Evolutionary conservation across 768 basidiomycete genomes (phyloP), one percentile per base, ranked within the genome.

Genomic region (Auriscalpium orientale): DNA sequence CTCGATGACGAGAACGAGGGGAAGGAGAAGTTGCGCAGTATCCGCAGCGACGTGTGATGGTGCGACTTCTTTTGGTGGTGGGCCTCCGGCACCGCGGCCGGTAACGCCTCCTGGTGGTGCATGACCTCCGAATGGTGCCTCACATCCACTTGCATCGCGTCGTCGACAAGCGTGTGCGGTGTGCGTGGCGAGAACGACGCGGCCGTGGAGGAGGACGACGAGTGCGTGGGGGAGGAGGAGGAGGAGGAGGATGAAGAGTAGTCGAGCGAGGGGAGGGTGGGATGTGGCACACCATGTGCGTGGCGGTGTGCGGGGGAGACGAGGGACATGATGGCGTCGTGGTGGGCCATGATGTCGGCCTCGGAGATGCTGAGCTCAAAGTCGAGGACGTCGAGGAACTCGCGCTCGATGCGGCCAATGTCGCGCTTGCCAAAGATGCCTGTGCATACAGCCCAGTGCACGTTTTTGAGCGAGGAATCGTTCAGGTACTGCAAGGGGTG

Each of bases 381-480:
- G 64, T 87, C 83, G 52, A 89, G 77, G n/a, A 89, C 87, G 57
- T 84, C 84, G 43, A 88, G 78, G 64, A 85, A 87, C 68, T 89
- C 87, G 64, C 87, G 80, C 69, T 89, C 87, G 62, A 89, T 87
- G 64, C 87, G 80, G 37, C 85, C 85, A 20, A 88, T 79, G 59
- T 89, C 87, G 37, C 87, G 80, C 64, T 87, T 87, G 56, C 87
- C 85, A 65, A 89, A 89, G 10, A 88, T 81, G 46, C 84, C 84
- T 1, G 87, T 87, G 68, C 85, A 87, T 6, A 86, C 73, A 3
- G 87, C 84, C 90, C 90, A 92, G 68, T 92, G 90, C 36, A 87
- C 76, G 70, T 92, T 92, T 74, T 92, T 92, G 5, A 91, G 78
- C 21, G 87, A 87, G 10, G 87, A 91, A 68, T 95, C 92, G 68